phyloP scores from a whole-genome alignment of 2,329 filamentous ascomycete genomes.

The Hypoxylon sp. region DNA sequence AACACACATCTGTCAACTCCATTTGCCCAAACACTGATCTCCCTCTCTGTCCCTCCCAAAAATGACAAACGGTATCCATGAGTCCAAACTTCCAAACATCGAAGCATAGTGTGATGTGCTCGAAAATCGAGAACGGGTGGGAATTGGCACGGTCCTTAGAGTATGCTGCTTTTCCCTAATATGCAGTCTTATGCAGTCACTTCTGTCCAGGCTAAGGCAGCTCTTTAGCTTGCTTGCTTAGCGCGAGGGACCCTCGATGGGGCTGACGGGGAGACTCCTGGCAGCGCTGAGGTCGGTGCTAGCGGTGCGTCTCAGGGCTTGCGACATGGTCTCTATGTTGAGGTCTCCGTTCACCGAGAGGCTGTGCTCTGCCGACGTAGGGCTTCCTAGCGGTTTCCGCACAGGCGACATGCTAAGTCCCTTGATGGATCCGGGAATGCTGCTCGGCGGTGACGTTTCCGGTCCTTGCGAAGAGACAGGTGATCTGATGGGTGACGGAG shows the following conservation, averaged over 20 bases:
- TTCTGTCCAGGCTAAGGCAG: not conserved
- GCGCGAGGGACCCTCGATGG: slow-evolving; percentile 56
- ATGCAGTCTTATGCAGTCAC: no score
- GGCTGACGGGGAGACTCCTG: slow-evolving; percentile 66
- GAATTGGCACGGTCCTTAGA: slow-evolving; percentile 14
- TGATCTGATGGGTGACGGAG: slow-evolving; percentile 81
- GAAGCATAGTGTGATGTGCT: slow-evolving; percentile 26
- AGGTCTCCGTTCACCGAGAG: slow-evolving; percentile 71
- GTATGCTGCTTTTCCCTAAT: slow-evolving; percentile 20
- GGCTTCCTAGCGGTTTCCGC: slow-evolving; percentile 69
- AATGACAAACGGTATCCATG: slow-evolving; percentile 44
- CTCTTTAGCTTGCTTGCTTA: slow-evolving; percentile 23
- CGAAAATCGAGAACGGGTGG: slow-evolving; percentile 8
- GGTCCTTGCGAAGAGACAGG: slow-evolving; percentile 75
- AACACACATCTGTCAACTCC: slow-evolving; percentile 36
- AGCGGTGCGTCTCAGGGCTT: slow-evolving; percentile 83
- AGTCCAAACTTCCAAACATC: slow-evolving; percentile 33
- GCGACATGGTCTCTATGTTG: slow-evolving; percentile 92
- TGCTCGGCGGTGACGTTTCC: slow-evolving; percentile 76
- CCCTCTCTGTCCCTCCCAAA: slow-evolving; percentile 23
- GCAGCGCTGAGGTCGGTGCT: slow-evolving; percentile 76
- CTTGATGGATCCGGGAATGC: slow-evolving; percentile 77
- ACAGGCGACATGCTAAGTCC: slow-evolving; percentile 74
- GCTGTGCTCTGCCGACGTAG: slow-evolving; percentile 61
- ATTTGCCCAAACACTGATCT: slow-evolving; percentile 33